Evolutionary conservation across 2,329 filamentous ascomycete genomes (phyloP).

Genomic region (Fusarium siculi): DNA sequence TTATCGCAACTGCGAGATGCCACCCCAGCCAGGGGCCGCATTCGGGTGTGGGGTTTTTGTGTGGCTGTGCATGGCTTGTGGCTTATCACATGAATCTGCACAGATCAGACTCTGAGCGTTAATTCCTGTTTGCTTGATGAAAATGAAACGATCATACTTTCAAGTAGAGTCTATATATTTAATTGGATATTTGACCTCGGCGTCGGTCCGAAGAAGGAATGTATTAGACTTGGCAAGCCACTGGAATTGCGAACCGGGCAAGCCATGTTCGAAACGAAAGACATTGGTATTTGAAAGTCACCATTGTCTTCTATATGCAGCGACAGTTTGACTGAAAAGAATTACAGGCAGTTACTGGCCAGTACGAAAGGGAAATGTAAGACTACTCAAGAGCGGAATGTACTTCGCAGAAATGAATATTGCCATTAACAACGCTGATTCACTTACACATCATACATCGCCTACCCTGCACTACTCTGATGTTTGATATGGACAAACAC

Average conservation of each 20-base stretch:
- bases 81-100: conserved; percentile 30
- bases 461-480: neutral
- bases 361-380: too few species aligned
- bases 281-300: neutral
- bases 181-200: neutral
- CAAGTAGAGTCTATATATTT: neutral
- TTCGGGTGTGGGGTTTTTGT: conserved; percentile 37
- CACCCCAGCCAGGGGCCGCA: conserved; percentile 39
- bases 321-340: neutral
- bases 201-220: neutral
- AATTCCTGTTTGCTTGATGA: neutral
- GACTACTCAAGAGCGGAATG: neutral
- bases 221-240: neutral
- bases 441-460: neutral
- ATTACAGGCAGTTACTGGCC: neutral
- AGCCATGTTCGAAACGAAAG: neutral
- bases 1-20: conserved; percentile 36
- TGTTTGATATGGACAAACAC: too few species aligned
- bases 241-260: neutral
- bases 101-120: neutral
- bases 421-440: neutral
- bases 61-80: conserved; percentile 37
- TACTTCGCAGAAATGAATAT: neutral
- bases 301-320: too few species aligned
- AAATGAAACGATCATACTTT: neutral